Evolutionary conservation across 169 alveolate species (phyloP).

Genomic region (Plasmodium adleri): DNA sequence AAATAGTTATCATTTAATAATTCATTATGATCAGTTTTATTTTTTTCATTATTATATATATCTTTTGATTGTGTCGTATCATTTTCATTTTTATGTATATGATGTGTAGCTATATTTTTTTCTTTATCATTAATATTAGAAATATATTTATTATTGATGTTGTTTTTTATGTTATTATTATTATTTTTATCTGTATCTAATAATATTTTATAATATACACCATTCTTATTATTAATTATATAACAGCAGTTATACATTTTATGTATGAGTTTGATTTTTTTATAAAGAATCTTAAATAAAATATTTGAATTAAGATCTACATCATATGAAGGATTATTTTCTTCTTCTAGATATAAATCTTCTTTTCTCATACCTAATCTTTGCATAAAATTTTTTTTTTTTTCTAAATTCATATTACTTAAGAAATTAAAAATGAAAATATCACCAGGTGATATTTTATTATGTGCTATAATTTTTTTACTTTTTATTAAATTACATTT

Average conservation of each 20-base stretch:
- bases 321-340: slow-evolving; percentile 44
- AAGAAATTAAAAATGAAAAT: slow-evolving; percentile 57
- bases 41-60: too few species aligned
- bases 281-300: slow-evolving; percentile 36
- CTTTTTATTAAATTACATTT: slow-evolving; percentile 45
- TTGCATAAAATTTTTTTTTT: slow-evolving; percentile 43
- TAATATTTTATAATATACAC: slow-evolving; percentile 27
- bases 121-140: too few species aligned
- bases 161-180: neutral
- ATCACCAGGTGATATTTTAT: slow-evolving; percentile 64
- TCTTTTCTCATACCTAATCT: slow-evolving; percentile 40
- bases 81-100: too few species aligned
- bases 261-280: slow-evolving; percentile 41
- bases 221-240: slow-evolving; percentile 52
- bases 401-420: slow-evolving; percentile 42
- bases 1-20: too few species aligned
- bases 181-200: neutral
- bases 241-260: slow-evolving; percentile 15
- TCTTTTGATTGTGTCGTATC: too few species aligned
- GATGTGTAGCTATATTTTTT: too few species aligned
- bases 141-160: neutral
- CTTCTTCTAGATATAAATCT: slow-evolving; percentile 47
- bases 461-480: slow-evolving; percentile 58
- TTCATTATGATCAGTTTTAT: too few species aligned
- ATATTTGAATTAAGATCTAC: slow-evolving; percentile 36